Conservation (phyloP, 768 basidiomycete genomes). For the Mycena metata region DNA sequence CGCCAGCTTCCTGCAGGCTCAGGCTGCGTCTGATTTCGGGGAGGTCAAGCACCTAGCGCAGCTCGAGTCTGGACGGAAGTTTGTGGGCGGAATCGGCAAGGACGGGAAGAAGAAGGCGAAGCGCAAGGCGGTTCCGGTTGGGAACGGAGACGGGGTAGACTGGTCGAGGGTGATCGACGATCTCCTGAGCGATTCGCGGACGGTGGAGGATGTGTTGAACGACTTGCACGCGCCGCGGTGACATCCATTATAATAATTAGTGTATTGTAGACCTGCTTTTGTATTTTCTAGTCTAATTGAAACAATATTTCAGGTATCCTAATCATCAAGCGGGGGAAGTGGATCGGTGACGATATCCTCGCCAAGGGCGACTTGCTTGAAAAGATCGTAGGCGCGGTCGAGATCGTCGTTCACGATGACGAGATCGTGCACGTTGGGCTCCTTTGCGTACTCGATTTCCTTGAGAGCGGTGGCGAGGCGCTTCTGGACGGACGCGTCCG, state of each 20-base stretch:
- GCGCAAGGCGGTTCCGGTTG: constrained; percentile 49
- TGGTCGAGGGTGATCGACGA: constrained; percentile 58
- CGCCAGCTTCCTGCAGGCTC: constrained; percentile 80
- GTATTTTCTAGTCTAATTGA: constrained; percentile 15
- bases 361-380: constrained; percentile 83
- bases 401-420: constrained; percentile 94
- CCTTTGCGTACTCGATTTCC: constrained; percentile 88
- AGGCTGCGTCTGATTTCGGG: constrained; percentile 77
- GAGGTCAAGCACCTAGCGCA: constrained; percentile 80
- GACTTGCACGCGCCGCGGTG: constrained; percentile 29
- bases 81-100: constrained; percentile 49
- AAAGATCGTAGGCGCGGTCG: constrained; percentile 83
- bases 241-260: constrained; percentile 20
- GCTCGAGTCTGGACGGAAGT: constrained; percentile 60
- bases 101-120: constrained; percentile 41
- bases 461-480: constrained; percentile 82
- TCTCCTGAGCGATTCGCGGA: constrained; percentile 41
- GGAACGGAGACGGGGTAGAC: constrained; percentile 58
- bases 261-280: constrained; percentile 25
- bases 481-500: constrained; percentile 75
- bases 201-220: constrained; percentile 32
- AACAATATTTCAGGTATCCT: constrained; percentile 6
- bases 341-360: constrained; percentile 28
- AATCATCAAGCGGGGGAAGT: constrained; percentile 35
- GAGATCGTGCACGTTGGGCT: constrained; percentile 80